A percentile compares a stretch with the other conserved stretches of the same genome.
Conservation (phyloP, 2,329 filamentous ascomycete species). For the Aspergillus flavus region DNA sequence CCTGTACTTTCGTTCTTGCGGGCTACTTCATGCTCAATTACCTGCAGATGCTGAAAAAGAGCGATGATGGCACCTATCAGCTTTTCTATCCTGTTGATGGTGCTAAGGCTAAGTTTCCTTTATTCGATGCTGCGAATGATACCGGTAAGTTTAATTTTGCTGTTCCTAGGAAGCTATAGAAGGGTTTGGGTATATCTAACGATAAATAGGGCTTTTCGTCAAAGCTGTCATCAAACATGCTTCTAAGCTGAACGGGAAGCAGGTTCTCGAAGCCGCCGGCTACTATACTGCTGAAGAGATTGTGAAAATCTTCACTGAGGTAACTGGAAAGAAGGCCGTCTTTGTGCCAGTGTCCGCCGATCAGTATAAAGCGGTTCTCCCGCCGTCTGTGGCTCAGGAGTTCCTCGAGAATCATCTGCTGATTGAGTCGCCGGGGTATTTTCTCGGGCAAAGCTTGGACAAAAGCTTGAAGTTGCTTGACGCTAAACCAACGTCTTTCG, state of each 20-base stretch:
- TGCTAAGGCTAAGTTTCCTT: slow-evolving; percentile 40
- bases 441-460: slow-evolving; percentile 42
- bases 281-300: slow-evolving; percentile 47
- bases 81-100: slow-evolving; percentile 29
- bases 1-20: slow-evolving; percentile 45
- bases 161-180: background rate
- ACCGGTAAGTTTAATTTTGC: slow-evolving; percentile 12
- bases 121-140: slow-evolving; percentile 45
- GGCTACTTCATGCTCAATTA: slow-evolving; percentile 51
- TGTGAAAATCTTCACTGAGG: slow-evolving; percentile 40
- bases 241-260: slow-evolving; percentile 47
- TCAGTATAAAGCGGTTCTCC: slow-evolving; percentile 29
- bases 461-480: background rate
- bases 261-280: slow-evolving; percentile 47
- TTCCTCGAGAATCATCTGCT: slow-evolving; percentile 58
- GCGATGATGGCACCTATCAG: slow-evolving; percentile 28
- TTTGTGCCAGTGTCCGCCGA: slow-evolving; percentile 26
- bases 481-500: background rate
- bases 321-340: slow-evolving; percentile 42
- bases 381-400: slow-evolving; percentile 44
- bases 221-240: slow-evolving; percentile 41
- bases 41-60: slow-evolving; percentile 30
- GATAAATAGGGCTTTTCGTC: slow-evolving; percentile 26
- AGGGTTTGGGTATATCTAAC: background rate
- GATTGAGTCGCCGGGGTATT: slow-evolving; percentile 57